Base-by-base conservation (phyloP, 148 eudicot species). In the Rhododendron molle region DNA sequence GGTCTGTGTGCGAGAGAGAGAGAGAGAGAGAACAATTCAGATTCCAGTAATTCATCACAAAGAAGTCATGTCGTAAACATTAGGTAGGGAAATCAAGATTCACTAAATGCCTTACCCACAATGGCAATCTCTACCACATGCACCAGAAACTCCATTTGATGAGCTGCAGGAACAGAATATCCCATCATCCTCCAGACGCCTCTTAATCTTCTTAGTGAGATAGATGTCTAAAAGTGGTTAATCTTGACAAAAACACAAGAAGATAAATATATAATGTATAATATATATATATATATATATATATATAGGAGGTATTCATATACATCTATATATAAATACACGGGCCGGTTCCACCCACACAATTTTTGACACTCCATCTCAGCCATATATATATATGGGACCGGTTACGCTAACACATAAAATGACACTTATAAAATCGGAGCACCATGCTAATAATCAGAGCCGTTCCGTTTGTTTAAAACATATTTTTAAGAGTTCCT, bases 81-180 rank as follows among this genome's bases (percentile, higher is more conserved):
- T 26, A 60, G 38, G 38, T 32, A 36, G 21, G 49, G 52, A 16
- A 84, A 80, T 54, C 65, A 40, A 36, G 54, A 76, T 40, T 72
- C 40, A 81, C 30, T 50, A 44, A 71, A 85, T 34, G 23, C 84
- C 96, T 93, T 86, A 97, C 99, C 98, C 93, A 87, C 99, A 97
- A 62, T 93, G 99, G 89, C 99, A 97, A 89, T 97, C 99, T 90
- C 90, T 90, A 81, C 93, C 98, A 89, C 99, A 97, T 50, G 90
- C 93, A 83, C 83, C 86, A 88, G 90, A 86, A 71, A 95, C 90
- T 80, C 93, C 98, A 49, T 89, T 84, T n/a, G 96, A 85, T 60
- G 93, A 88, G 87, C 86, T 92, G 89, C 99, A 97, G 73, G 98
- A 91, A 90, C 99, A 97, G 89, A 95, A 97, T 89, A 95, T 97